Percentiles rank a stretch among this genome's conserved stretches.
phyloP scores from a whole-genome alignment of 768 basidiomycete genomes.

The Tricholoma sp. region DNA sequence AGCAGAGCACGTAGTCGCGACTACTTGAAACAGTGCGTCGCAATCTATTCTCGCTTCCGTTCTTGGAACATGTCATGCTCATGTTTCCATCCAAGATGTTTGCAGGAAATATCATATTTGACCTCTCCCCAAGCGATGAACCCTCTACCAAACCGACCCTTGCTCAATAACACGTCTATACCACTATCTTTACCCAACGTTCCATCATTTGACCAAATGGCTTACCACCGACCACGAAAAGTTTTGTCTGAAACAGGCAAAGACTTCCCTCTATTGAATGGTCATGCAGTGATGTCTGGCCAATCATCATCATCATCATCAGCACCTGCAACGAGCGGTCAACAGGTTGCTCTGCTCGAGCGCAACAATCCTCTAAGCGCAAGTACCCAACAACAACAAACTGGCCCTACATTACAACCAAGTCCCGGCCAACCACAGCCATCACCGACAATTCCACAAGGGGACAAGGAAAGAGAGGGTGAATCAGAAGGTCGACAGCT shows the following conservation, averaged over 20 bases:
- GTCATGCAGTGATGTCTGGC: conserved; percentile 49
- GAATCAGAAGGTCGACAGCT: conserved; percentile 48
- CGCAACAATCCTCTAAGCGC: conserved; percentile 43
- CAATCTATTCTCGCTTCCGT: conserved; percentile 1
- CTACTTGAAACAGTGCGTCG: conserved; percentile 89
- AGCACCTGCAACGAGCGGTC: conserved; percentile 39
- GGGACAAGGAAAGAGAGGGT: conserved; percentile 41
- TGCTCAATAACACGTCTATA: conserved; percentile 60
- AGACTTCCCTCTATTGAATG: conserved; percentile 64
- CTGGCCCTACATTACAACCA: conserved; percentile 22
- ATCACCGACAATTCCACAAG: conserved; percentile 21
- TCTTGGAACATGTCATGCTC: conserved; percentile 9
- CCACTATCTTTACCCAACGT: conserved; percentile 66
- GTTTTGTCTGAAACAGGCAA: conserved; percentile 70
- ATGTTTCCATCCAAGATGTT: conserved; percentile 50
- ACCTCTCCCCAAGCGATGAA: conserved; percentile 98
- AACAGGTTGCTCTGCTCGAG: conserved; percentile 43
- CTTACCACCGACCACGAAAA: conserved; percentile 78
- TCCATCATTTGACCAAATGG: conserved; percentile 67
- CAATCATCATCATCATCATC: conserved; percentile 46
- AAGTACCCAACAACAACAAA: conserved; percentile 32
- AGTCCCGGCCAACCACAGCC: conserved; percentile 28
- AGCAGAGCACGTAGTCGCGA: conserved; percentile 91
- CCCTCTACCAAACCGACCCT: conserved; percentile 84
- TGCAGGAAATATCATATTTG: conserved; percentile 97